Percentiles rank a stretch among this genome's conserved stretches.
These are phyloP conservation scores for Termitomyces sp. DNA, from an alignment of 768 basidiomycete genomes.

Conservation along the genomic window DNA sequence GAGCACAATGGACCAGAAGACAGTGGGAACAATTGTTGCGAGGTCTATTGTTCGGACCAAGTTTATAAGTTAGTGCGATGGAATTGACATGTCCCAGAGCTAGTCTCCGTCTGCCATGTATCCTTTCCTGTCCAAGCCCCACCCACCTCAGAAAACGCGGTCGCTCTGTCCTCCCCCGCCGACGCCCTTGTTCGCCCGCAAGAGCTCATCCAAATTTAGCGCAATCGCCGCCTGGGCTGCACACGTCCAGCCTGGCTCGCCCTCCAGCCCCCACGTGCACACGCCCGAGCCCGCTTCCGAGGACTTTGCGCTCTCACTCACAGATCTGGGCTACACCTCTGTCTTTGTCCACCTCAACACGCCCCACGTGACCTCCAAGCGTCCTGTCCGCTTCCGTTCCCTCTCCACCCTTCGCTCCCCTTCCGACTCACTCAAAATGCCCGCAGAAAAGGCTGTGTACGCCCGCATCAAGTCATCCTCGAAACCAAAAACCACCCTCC, in stretches of 20 bases:
- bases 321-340: conserved; percentile 58
- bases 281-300: conserved; percentile 41
- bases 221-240: conserved; percentile 59
- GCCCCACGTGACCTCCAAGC: conserved; percentile 20
- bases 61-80: background rate
- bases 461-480: conserved; percentile 38
- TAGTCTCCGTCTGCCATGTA: conserved; percentile 13
- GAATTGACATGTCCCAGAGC: background rate
- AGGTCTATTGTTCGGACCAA: background rate
- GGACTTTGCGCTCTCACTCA: conserved; percentile 49
- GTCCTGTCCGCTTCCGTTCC: conserved; percentile 44
- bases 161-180: conserved; percentile 25
- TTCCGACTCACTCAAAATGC: conserved; percentile 38
- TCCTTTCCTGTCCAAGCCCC: conserved; percentile 39
- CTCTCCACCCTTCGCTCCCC: conserved; percentile 42
- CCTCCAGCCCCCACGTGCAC: conserved; percentile 26
- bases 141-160: conserved; percentile 32
- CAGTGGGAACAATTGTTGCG: background rate
- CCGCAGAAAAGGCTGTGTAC: conserved; percentile 43
- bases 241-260: conserved; percentile 66
- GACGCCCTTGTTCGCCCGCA: conserved; percentile 9
- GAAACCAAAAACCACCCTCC: conserved; percentile 20
- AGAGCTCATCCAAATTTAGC: conserved; percentile 39
- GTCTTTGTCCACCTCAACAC: conserved; percentile 53
- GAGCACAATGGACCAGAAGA: background rate